A percentile compares a stretch with the other conserved stretches of the same genome.
Evolutionary conservation across 2,329 filamentous ascomycete genomes (phyloP).

Genomic region (Basipetospora chlamydospora): DNA sequence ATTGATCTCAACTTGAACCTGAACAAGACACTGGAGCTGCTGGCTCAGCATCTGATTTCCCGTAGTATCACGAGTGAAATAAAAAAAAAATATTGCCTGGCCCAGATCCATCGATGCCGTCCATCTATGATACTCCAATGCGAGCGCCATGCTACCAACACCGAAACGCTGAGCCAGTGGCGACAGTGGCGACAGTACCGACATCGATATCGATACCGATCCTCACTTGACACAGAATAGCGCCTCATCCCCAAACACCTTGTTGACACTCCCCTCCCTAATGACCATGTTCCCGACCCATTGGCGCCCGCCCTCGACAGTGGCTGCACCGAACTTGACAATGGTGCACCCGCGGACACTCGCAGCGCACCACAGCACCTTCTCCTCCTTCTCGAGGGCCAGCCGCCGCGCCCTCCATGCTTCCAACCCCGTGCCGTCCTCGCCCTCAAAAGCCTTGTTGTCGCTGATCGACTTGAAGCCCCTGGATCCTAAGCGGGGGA

Average conservation of each 20-base stretch:
- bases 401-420: conserved; percentile 42
- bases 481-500: conserved; percentile 70
- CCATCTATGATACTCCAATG: too few relatives aligned
- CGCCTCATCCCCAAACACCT: conserved; percentile 66
- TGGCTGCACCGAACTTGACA: conserved; percentile 76
- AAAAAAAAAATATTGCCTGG: too few relatives aligned
- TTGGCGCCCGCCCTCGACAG: conserved; percentile 63
- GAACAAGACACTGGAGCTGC: too few relatives aligned
- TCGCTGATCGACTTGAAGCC: conserved; percentile 52
- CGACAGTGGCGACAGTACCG: too few relatives aligned
- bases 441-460: conserved; percentile 29
- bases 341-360: conserved; percentile 69
- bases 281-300: conserved; percentile 69
- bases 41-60: too few relatives aligned
- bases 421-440: background rate
- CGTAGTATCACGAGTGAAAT: too few relatives aligned
- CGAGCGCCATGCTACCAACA: too few relatives aligned
- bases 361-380: conserved; percentile 70
- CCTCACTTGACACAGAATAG: conserved; percentile 68
- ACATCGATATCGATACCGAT: too few relatives aligned
- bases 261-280: conserved; percentile 56
- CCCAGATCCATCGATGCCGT: too few relatives aligned
- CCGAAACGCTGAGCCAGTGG: too few relatives aligned
- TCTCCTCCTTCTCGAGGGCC: conserved; percentile 39
- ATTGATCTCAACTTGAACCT: too few relatives aligned